These are phyloP conservation scores for Pseudozyma thailandica DNA, from an alignment of 1,284 basidiomycete species.

Conservation along the genomic window DNA sequence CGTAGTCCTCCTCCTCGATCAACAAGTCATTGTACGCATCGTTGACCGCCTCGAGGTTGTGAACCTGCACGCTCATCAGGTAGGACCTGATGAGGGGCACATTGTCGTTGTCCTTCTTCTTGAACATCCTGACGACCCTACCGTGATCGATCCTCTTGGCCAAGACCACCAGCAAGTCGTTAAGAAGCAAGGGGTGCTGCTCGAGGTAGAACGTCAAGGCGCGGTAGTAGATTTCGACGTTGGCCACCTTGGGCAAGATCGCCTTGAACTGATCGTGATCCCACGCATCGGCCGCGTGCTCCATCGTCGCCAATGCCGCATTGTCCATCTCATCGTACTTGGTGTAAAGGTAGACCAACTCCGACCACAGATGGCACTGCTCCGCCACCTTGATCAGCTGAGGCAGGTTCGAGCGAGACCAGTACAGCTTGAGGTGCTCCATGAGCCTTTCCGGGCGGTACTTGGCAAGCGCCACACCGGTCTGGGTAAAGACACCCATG, in stretches of 20 bases:
- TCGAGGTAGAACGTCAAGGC: slow-evolving; percentile 75
- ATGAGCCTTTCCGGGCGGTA: slow-evolving; percentile 97
- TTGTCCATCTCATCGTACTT: slow-evolving; percentile 98
- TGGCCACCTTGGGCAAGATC: slow-evolving; percentile 76
- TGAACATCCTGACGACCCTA: slow-evolving; percentile 93
- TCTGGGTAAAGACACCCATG: slow-evolving; percentile 85
- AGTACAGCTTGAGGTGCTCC: slow-evolving; percentile 98
- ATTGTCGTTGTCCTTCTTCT: slow-evolving; percentile 84
- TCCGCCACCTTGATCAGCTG: slow-evolving; percentile 95
- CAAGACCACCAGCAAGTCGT: slow-evolving; percentile 90
- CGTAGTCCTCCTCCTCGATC: slow-evolving; percentile 98
- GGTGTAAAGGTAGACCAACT: slow-evolving; percentile 96
- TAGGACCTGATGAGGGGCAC: slow-evolving; percentile 94
- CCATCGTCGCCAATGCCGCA: slow-evolving; percentile 96
- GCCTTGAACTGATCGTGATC: slow-evolving; percentile 92
- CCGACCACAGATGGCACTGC: slow-evolving; percentile 97
- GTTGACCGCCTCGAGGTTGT: slow-evolving; percentile 96
- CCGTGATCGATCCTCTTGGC: slow-evolving; percentile 92
- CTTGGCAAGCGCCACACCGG: slow-evolving; percentile 94
- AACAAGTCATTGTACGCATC: slow-evolving; percentile 95
- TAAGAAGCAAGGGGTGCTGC: slow-evolving; percentile 91
- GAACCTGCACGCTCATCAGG: slow-evolving; percentile 93
- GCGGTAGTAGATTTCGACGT: slow-evolving; percentile 98
- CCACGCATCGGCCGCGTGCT: slow-evolving; percentile 95
- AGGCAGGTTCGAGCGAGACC: slow-evolving; percentile 94